phyloP scores from a whole-genome alignment of 306 rosid species.

The Echinosophora koreensis region DNA sequence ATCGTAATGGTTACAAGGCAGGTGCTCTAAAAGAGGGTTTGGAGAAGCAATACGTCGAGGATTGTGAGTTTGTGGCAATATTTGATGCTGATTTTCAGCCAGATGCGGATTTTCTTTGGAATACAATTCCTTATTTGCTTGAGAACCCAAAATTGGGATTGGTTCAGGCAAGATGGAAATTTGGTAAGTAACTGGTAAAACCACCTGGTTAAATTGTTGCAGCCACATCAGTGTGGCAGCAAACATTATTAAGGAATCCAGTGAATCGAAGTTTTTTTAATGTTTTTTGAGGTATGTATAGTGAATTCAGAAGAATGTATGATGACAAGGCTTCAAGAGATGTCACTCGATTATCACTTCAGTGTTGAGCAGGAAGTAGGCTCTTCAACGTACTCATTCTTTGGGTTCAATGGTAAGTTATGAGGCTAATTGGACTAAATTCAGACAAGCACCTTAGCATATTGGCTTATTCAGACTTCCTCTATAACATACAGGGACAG shows the following conservation, averaged over 20 bases:
- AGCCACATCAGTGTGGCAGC: constrained; percentile 43
- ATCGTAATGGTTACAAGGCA: constrained; percentile 70
- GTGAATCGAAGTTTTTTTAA: constrained; percentile 26
- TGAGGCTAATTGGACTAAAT: constrained; percentile 17
- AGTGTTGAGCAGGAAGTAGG: constrained; percentile 71
- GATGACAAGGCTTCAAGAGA: constrained; percentile 67
- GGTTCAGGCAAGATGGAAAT: constrained; percentile 74
- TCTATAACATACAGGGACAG: constrained; percentile 57
- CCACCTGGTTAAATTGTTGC: constrained; percentile 18
- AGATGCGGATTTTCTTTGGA: constrained; percentile 63
- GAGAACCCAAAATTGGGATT: constrained; percentile 64
- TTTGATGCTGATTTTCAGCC: constrained; percentile 77
- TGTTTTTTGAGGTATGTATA: constrained; percentile 37
- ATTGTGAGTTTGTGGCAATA: constrained; percentile 62
- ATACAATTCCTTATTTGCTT: constrained; percentile 62
- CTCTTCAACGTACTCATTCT: constrained; percentile 67
- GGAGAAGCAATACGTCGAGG: constrained; percentile 59
- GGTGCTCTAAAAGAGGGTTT: constrained; percentile 70
- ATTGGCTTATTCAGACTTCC: constrained; percentile 36
- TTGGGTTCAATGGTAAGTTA: constrained; percentile 67
- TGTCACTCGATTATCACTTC: constrained; percentile 70
- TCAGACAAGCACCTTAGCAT: constrained; percentile 35
- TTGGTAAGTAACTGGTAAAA: constrained; percentile 52
- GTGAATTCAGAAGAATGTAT: constrained; percentile 69
- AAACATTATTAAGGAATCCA: constrained; percentile 11